Conservation (phyloP, 2,329 filamentous ascomycete species). For the Sarocladium strictum region DNA sequence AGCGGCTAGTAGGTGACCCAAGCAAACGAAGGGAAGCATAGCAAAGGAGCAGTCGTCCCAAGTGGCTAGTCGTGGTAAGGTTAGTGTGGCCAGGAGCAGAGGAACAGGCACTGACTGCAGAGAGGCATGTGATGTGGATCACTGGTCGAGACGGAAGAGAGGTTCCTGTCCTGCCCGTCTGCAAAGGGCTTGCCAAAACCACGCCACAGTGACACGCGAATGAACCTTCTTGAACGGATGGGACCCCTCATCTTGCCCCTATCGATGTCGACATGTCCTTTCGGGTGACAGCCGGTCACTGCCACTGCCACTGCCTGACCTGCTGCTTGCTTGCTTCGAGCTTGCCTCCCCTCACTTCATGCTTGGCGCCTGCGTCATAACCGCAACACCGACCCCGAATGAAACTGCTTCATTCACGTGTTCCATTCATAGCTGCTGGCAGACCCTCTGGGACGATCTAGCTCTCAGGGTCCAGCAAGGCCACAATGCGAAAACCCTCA, state of each 20-base stretch:
- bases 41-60: no score
- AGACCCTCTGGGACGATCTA: not conserved
- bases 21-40: not conserved
- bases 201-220: not conserved
- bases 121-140: no score
- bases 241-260: not conserved
- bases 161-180: no score
- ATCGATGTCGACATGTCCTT: not conserved
- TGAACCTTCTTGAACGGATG: not conserved
- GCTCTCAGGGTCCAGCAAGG: not conserved
- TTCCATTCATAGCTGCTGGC: not conserved
- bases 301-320: not conserved
- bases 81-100: not conserved
- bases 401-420: not conserved
- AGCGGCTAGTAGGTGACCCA: not conserved
- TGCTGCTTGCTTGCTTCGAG: no score
- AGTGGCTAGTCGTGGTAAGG: not conserved
- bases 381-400: not conserved
- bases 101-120: not conserved
- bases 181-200: not conserved
- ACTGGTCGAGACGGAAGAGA: not conserved
- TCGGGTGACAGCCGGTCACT: not conserved
- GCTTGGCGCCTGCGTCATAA: not conserved
- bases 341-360: not conserved
- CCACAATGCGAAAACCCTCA: slow-evolving; percentile 1